Base-by-base conservation (phyloP, 345 rosid genomes). In the Limnanthes douglasii region DNA sequence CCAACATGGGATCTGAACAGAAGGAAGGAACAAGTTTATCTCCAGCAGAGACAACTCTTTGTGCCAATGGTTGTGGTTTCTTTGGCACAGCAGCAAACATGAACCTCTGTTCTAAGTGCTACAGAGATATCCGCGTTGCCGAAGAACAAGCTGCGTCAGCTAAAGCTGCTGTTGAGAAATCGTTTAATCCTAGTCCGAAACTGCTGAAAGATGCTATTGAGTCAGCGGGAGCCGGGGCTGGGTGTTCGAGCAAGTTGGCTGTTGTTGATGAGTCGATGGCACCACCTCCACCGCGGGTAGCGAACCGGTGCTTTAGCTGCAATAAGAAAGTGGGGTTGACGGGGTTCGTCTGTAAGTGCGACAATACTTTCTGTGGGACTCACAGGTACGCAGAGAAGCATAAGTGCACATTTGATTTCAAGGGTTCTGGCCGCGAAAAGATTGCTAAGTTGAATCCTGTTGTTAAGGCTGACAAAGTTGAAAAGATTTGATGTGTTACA, bases 351-450 rank as follows among this genome's bases (percentile, higher is more conserved):
- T 56, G 67, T 42, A 50, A 43, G 21, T 61, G 67, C 2, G 62
- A 54, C 3, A 56, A 35, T 35, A 43, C 48, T 24, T 56, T 46
- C 42, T 61, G 67, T 5, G 55, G 62, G 0, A 43, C 21, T 2
- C 67, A 61, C 28, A 19, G 67, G 50, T 46, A 61, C 39, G 62
- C 67, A 9, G 62, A 55, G 55, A 27, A 11, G 35, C 67, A 61
- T 40, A 51, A 38, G 7, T 61, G 62, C 20, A 34, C 20, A 42
- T 56, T 56, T 34, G 51, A 61, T 50, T 61, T 50, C 48, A 61
- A 61, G 39, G 45, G 34, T 24, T 7, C 5, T 1, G 66, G 53
- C 0, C 50, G 56, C 10, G 66, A 45, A 16, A 39, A 8, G 28
- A 54, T 61, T 34, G 57, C 61, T 0, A 50, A 55, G 48, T 53